phyloP scores from a whole-genome alignment of 176 grass and related monocot genomes.

The Phragmites australis region DNA sequence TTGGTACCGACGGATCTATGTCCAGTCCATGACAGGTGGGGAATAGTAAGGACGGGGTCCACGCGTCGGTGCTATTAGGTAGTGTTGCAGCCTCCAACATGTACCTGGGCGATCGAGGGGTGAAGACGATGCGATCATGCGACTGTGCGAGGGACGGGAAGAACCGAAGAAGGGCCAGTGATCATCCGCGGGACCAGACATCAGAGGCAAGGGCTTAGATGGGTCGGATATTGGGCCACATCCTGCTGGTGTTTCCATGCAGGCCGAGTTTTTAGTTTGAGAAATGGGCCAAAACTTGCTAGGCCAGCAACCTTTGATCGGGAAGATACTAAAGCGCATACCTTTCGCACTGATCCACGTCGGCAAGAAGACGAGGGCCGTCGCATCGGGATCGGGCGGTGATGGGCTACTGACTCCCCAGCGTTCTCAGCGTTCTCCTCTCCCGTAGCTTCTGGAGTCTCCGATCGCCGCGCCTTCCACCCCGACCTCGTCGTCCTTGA shows the following conservation, averaged over 20 bases:
- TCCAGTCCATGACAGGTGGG: constrained; percentile 25
- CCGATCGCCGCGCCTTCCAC: too few species aligned
- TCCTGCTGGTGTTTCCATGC: background rate
- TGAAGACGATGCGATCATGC: constrained; percentile 23
- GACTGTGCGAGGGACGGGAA: constrained; percentile 3
- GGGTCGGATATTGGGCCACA: background rate
- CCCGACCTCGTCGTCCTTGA: too few species aligned
- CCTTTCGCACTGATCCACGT: too few species aligned
- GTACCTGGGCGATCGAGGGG: constrained; percentile 4
- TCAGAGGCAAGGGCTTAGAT: background rate
- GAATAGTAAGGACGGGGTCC: background rate
- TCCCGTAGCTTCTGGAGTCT: too few species aligned
- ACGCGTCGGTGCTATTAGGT: constrained; percentile 2
- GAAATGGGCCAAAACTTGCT: background rate
- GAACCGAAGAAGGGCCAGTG: background rate
- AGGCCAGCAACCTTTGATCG: background rate
- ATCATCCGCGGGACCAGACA: background rate
- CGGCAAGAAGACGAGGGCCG: too few species aligned
- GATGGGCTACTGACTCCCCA: too few species aligned
- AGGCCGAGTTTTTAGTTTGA: background rate
- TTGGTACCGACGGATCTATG: background rate
- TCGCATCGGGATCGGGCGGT: too few species aligned
- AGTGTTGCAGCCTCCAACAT: background rate
- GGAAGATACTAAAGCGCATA: too few species aligned
- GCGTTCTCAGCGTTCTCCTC: too few species aligned